A percentile compares a stretch with the other conserved stretches of the same genome.
Evolutionary conservation across 768 basidiomycete genomes (phyloP).

Genomic region (Calocera cornea): DNA sequence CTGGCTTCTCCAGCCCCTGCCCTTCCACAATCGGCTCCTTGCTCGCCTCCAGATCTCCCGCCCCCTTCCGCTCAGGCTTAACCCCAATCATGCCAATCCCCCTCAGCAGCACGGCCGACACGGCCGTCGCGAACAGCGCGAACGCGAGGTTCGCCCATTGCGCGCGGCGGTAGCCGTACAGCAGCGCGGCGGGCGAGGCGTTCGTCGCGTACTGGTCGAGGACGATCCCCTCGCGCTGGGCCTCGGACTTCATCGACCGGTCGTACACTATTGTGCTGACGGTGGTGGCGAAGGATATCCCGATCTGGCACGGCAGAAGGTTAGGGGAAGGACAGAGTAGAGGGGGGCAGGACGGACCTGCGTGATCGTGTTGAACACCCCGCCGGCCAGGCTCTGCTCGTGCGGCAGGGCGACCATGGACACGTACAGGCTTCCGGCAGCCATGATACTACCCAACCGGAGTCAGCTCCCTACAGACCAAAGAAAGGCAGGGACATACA

Average conservation of each 20-base stretch:
- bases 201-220: slow-evolving; percentile 14
- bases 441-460: neutral
- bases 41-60: neutral
- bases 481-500: slow-evolving; percentile 20
- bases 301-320: slow-evolving; percentile 33
- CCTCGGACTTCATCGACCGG: slow-evolving; percentile 29
- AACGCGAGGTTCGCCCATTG: slow-evolving; percentile 55
- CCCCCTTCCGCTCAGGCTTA: neutral
- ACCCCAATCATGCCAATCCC: neutral
- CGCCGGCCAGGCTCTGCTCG: slow-evolving; percentile 66
- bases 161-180: slow-evolving; percentile 49
- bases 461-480: neutral
- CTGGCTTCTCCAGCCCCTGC: no score
- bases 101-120: neutral
- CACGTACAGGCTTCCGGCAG: slow-evolving; percentile 51
- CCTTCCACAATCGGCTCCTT: neutral
- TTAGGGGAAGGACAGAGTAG: neutral
- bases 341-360: slow-evolving; percentile 32
- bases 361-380: slow-evolving; percentile 65
- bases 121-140: slow-evolving; percentile 31
- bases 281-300: slow-evolving; percentile 55
- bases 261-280: slow-evolving; percentile 64
- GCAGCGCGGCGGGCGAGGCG: slow-evolving; percentile 27
- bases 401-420: slow-evolving; percentile 50
- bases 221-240: slow-evolving; percentile 25